Evolutionary conservation across 2,329 filamentous ascomycete genomes (phyloP), one percentile per base, ranked within the genome.

Genomic region (Chrysoporthe austroafricana): DNA sequence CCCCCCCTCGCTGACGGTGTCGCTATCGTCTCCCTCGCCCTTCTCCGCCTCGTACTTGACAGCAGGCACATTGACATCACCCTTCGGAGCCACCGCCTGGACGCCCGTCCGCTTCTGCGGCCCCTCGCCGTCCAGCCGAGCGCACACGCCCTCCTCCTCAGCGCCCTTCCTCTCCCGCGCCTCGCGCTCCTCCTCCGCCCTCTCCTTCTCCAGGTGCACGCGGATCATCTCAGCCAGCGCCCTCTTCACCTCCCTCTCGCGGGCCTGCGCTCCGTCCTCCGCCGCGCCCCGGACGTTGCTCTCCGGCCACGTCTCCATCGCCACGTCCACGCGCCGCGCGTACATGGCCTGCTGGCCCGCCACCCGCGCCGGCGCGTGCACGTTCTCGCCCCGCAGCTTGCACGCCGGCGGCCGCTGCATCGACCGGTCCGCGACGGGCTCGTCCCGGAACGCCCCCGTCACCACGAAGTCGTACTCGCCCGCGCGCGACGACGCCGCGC

Each of bases 261-360:
- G 26, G 26, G 39, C 18, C 9, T 16, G 18, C 18, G 26, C 26
- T 2, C 26, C 26, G 26, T 21, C 44, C 8, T 52, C 44, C 44
- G 26, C 44, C 26, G 60, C 44, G 32, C 60, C 60, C 34, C 60
- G 60, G 18, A 42, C 36, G 34, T 62, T 62, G 32, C 60, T 62
- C 44, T 39, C 36, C 4, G 26, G 13, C 44, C 46, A 62, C 13
- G 21, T 7, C 44, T 52, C 32, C 44, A 18, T 46, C 4, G 42
- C 43, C 32, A 11, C 9, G 26, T 39, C n/a, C 26, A 62, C 26
- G 8, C 60, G 60, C 32, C 6, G 11, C 46, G 46, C 21, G 11
- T 62, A 62, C 60, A 52, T 50, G 32, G 26, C 34, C 46, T 50
- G 8, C 44, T 62, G 60, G 32, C 32, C 46, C 44, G 7, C 32